Percentiles rank a stretch among this genome's conserved stretches.
These are phyloP conservation scores for Petunia axillaris DNA, from an alignment of 257 asterid genomes.

Conservation along the genomic window DNA sequence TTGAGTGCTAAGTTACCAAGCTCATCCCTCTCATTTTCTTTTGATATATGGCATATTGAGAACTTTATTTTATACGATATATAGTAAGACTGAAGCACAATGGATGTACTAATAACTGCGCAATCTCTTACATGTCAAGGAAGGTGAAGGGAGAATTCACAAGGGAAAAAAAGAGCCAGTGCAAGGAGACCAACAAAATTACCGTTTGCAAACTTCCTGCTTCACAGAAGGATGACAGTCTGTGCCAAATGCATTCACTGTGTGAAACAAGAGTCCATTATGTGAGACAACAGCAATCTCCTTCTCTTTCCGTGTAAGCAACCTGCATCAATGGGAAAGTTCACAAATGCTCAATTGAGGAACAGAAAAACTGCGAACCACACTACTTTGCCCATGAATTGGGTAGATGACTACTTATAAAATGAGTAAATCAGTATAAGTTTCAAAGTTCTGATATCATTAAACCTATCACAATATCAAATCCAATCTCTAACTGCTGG, in stretches of 20 bases:
- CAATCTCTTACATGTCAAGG: background rate
- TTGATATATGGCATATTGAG: no score
- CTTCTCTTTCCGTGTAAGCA: constrained; percentile 74
- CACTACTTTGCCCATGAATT: background rate
- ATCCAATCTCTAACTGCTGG: background rate
- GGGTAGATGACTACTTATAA: background rate
- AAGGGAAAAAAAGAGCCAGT: background rate
- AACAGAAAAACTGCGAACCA: constrained; percentile 21
- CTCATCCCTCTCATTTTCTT: no score
- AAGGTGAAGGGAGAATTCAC: background rate
- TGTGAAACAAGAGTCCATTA: constrained; percentile 85
- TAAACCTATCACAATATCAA: background rate
- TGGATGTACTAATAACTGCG: background rate
- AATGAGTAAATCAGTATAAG: background rate
- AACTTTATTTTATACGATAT: no score
- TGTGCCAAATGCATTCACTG: constrained; percentile 65
- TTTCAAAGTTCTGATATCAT: background rate
- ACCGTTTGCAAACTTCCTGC: constrained; percentile 75
- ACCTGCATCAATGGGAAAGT: constrained; percentile 49
- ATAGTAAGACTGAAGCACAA: no score
- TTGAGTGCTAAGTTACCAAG: background rate
- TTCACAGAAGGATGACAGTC: constrained; percentile 71
- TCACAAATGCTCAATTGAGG: background rate
- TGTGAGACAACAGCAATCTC: constrained; percentile 92
- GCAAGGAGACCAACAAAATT: constrained; percentile 36